Conservation (phyloP, 306 rosid genomes). For the Vicia sativa region DNA sequence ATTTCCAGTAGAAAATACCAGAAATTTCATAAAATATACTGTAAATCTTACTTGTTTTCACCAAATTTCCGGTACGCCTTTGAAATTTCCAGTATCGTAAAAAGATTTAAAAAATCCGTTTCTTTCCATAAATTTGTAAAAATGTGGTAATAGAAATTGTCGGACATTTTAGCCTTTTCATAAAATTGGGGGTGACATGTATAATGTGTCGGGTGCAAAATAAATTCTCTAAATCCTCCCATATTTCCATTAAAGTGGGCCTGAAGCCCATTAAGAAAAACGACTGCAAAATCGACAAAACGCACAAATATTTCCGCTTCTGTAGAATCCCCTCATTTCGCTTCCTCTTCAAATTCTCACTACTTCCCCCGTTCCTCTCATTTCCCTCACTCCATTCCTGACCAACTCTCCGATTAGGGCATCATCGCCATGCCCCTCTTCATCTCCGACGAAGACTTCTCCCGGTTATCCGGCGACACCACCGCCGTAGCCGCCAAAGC, state of each 20-base stretch:
- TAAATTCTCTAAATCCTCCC: too few species aligned
- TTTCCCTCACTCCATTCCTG: background rate
- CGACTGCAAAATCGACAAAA: background rate
- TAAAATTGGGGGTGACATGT: too few species aligned
- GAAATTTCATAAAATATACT: too few species aligned
- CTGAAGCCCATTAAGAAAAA: background rate
- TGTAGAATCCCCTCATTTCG: background rate
- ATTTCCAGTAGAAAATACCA: too few species aligned
- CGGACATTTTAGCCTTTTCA: too few species aligned
- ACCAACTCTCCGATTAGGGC: constrained; percentile 43
- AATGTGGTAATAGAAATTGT: too few species aligned
- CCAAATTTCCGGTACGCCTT: too few species aligned
- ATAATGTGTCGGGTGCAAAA: too few species aligned
- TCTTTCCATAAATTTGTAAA: too few species aligned
- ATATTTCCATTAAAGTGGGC: background rate
- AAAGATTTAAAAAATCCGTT: too few species aligned
- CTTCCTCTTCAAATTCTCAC: constrained; percentile 43
- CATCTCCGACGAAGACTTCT: constrained; percentile 85
- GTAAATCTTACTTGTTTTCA: too few species aligned
- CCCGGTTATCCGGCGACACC: constrained; percentile 61
- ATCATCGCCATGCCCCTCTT: constrained; percentile 58
- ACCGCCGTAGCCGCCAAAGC: constrained; percentile 70
- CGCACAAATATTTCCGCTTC: background rate
- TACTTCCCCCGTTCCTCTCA: constrained; percentile 33
- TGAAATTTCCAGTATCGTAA: too few species aligned